Conservation (phyloP, 257 asterid genomes). For the Mentha longifolia region DNA sequence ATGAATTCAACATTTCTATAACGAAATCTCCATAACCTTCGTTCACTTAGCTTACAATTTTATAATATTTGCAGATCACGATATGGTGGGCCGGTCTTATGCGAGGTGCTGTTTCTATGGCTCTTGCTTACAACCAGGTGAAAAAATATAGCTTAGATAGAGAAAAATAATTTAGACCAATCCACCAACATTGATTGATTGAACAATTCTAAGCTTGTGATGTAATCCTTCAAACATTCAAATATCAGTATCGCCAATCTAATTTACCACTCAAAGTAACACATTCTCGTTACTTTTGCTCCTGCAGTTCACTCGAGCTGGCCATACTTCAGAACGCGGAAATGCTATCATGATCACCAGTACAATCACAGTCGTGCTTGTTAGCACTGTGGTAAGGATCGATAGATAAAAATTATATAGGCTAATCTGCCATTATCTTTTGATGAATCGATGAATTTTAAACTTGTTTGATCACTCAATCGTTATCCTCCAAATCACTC, state of each 20-base stretch:
- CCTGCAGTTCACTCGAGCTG: constrained; percentile 79
- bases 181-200: neutral
- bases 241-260: neutral
- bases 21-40: constrained; percentile 15
- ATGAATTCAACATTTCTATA: constrained; percentile 34
- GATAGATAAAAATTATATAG: too few species aligned
- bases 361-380: constrained; percentile 93
- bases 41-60: constrained; percentile 20
- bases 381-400: constrained; percentile 88
- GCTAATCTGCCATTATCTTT: too few species aligned
- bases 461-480: neutral
- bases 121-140: constrained; percentile 99
- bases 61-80: constrained; percentile 55
- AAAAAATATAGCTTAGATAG: neutral
- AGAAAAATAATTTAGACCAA: neutral
- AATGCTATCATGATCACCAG: constrained; percentile 94
- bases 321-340: constrained; percentile 71
- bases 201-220: neutral
- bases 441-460: too few species aligned
- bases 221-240: neutral
- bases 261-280: neutral
- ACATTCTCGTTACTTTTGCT: constrained; percentile 11
- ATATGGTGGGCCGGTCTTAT: constrained; percentile 99
- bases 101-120: constrained; percentile 99
- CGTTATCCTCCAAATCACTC: constrained; percentile 7